Evolutionary conservation across 1,284 basidiomycete species (phyloP).

Genomic region (Heterobasidion irregulare): DNA sequence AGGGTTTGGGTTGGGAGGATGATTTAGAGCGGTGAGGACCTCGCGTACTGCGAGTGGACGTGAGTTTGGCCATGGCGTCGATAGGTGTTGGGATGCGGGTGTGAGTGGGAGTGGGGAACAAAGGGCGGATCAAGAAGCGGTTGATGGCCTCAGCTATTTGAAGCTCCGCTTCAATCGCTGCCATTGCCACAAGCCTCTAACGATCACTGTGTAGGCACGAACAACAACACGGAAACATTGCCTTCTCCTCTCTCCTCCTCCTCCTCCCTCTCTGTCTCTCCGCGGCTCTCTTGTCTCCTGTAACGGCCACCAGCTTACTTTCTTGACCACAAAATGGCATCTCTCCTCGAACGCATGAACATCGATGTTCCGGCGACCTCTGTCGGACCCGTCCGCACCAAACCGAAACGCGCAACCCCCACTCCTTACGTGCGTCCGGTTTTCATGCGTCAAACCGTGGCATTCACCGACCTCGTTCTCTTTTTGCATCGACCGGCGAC

Average conservation of each 20-base stretch:
- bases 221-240: not conserved
- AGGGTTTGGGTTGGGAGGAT: not conserved
- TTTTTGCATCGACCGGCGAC: not conserved
- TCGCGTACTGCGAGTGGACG: not conserved
- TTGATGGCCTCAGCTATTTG: not conserved
- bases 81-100: not conserved
- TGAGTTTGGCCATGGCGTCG: not conserved
- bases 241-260: not conserved
- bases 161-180: not conserved
- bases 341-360: constrained; percentile 61
- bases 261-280: not conserved
- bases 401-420: constrained; percentile 33
- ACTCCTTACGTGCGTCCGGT: constrained; percentile 62
- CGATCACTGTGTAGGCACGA: no score
- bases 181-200: no score
- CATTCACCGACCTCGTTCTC: constrained; percentile 9
- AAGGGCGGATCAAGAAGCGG: not conserved
- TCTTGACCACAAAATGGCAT: constrained; percentile 37
- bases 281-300: no score
- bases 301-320: not conserved
- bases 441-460: constrained; percentile 15
- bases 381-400: constrained; percentile 53
- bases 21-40: not conserved
- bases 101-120: not conserved
- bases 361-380: constrained; percentile 23